Percentiles rank a stretch among this genome's conserved stretches.
Conservation (phyloP, 2,329 filamentous ascomycete genomes). For the Claviceps sorghi region DNA sequence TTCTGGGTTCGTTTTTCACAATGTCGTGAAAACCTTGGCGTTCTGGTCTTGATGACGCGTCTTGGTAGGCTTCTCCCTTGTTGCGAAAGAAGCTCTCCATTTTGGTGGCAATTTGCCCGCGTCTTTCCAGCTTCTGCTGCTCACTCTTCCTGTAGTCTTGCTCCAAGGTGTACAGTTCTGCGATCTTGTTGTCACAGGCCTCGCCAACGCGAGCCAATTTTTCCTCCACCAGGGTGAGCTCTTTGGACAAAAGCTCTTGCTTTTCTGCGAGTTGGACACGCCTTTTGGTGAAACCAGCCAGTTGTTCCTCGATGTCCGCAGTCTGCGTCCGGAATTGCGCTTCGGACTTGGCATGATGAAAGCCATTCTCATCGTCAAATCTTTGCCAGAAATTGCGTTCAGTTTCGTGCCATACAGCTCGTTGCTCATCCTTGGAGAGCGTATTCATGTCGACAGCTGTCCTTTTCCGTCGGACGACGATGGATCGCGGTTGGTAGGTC, state of each 20-base stretch:
- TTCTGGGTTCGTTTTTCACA: neutral
- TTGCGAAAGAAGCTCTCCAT: constrained; percentile 21
- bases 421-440: constrained; percentile 18
- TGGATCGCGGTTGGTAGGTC: neutral
- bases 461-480: constrained; percentile 3
- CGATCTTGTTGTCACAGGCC: constrained; percentile 18
- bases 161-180: constrained; percentile 20
- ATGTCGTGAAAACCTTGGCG: constrained; percentile 7
- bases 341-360: constrained; percentile 12
- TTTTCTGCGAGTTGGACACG: constrained; percentile 15
- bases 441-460: constrained; percentile 14
- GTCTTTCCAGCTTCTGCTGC: constrained; percentile 14
- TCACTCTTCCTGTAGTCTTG: constrained; percentile 17
- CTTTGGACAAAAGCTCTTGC: constrained; percentile 15
- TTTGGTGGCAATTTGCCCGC: constrained; percentile 14
- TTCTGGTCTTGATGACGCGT: constrained; percentile 8
- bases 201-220: constrained; percentile 19
- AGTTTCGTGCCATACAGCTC: constrained; percentile 21
- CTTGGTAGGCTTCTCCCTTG: constrained; percentile 14
- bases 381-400: constrained; percentile 21
- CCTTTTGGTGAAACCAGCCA: constrained; percentile 15
- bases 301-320: constrained; percentile 15
- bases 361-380: constrained; percentile 14
- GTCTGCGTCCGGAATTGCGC: constrained; percentile 13
- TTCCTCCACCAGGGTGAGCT: constrained; percentile 23